Evolutionary conservation across 2,329 filamentous ascomycete genomes (phyloP).

Genomic region (Elsinoe necatrix): DNA sequence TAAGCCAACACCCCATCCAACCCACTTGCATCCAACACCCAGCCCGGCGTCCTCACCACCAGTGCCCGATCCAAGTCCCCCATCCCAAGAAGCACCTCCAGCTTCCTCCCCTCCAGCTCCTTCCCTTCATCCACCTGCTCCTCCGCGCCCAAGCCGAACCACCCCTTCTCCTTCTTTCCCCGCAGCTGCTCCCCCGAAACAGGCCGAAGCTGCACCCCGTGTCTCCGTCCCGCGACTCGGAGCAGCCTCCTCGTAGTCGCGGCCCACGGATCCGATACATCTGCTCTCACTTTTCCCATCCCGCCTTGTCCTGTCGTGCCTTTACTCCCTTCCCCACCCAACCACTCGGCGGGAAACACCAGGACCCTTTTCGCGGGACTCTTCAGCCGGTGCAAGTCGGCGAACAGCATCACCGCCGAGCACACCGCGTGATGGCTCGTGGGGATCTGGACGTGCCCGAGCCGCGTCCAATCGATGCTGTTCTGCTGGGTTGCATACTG

Average conservation of each 20-base stretch:
- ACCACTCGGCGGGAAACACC: constrained; percentile 36
- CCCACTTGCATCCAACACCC: constrained; percentile 39
- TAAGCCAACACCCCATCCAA: constrained; percentile 39
- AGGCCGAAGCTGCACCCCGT: constrained; percentile 38
- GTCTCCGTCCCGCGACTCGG: constrained; percentile 38
- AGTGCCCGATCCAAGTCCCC: constrained; percentile 39
- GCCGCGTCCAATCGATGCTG: constrained; percentile 50
- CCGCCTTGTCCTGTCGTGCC: constrained; percentile 23
- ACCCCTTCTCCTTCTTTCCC: constrained; percentile 25
- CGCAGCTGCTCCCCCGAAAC: constrained; percentile 34
- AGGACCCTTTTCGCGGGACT: constrained; percentile 39
- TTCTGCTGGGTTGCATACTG: not conserved
- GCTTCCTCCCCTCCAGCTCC: constrained; percentile 14
- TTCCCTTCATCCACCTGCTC: not conserved
- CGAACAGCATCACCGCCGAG: constrained; percentile 42
- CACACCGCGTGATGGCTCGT: constrained; percentile 40
- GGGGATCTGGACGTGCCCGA: constrained; percentile 43
- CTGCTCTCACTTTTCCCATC: constrained; percentile 26
- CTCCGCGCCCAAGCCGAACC: constrained; percentile 28
- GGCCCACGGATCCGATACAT: constrained; percentile 35
- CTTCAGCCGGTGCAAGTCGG: constrained; percentile 37
- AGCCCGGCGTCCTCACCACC: constrained; percentile 37
- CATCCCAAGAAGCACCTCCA: constrained; percentile 38
- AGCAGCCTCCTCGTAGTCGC: constrained; percentile 38
- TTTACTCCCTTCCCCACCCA: constrained; percentile 17